Evolutionary conservation across 805 yeast species (phyloP).

Genomic region (Phaffomyces opuntiae): DNA sequence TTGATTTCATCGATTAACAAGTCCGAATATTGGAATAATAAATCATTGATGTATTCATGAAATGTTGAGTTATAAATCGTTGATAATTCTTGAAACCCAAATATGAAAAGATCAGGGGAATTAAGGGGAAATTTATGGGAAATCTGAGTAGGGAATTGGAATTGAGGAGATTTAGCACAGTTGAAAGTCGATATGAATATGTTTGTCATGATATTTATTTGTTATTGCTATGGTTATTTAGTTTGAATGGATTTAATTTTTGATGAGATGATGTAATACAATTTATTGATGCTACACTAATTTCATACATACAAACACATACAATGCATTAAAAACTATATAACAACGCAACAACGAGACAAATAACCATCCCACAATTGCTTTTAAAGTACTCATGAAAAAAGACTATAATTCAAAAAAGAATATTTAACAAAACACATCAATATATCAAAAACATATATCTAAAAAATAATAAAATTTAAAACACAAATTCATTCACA

Average conservation of each 20-base stretch:
- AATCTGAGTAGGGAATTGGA: conserved; percentile 8
- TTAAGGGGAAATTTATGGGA: conserved; percentile 36
- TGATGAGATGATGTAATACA: too few relatives aligned
- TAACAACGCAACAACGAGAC: background rate
- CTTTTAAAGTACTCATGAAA: too few relatives aligned
- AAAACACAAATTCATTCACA: conserved; percentile 1
- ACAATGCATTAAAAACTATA: background rate
- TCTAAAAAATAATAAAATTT: background rate
- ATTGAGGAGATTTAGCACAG: conserved; percentile 42
- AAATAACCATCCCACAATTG: background rate
- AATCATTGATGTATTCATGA: conserved; percentile 28
- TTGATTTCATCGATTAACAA: conserved; percentile 29
- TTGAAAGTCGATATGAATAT: conserved; percentile 40
- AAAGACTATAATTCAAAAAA: too few relatives aligned
- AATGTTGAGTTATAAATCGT: conserved; percentile 49
- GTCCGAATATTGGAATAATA: conserved; percentile 31
- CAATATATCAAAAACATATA: too few relatives aligned
- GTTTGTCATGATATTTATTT: conserved; percentile 4
- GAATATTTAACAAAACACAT: too few relatives aligned
- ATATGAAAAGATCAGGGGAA: conserved; percentile 42
- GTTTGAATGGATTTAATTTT: too few relatives aligned
- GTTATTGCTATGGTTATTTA: background rate
- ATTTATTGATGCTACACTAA: too few relatives aligned
- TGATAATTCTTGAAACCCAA: conserved; percentile 64
- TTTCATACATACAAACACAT: background rate